These are phyloP conservation scores for Chenopodium album DNA, from an alignment of 148 eudicot genomes.

Conservation along the genomic window DNA sequence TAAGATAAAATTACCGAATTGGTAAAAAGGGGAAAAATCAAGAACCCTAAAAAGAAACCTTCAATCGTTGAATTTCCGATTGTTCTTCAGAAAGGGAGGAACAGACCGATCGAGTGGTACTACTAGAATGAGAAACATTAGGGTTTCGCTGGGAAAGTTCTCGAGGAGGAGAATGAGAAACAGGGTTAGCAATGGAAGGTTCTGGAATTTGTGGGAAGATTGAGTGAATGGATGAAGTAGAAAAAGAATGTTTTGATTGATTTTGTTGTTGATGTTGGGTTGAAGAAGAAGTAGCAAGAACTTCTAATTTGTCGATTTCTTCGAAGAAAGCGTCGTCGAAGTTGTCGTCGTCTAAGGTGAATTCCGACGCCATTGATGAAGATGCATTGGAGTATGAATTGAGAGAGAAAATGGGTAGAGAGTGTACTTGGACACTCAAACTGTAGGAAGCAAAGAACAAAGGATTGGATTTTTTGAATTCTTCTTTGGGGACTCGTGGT, in stretches of 20 bases:
- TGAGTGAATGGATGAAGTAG: conserved; percentile 27
- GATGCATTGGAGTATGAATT: not conserved
- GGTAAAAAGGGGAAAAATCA: not conserved
- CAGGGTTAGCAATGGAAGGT: conserved; percentile 13
- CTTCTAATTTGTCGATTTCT: conserved; percentile 40
- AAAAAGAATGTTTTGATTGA: not conserved
- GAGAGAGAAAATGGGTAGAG: not conserved
- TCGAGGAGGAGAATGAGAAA: conserved; percentile 75
- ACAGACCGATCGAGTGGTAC: conserved; percentile 15
- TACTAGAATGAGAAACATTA: not conserved
- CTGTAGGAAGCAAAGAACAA: no score
- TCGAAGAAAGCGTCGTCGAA: conserved; percentile 42
- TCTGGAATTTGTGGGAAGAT: conserved; percentile 30
- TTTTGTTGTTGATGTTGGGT: conserved; percentile 17
- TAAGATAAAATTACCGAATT: not conserved
- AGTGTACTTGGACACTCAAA: not conserved
- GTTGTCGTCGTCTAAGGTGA: conserved; percentile 52
- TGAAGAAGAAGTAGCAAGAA: conserved; percentile 39
- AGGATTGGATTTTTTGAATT: no score
- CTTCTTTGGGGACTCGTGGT: no score
- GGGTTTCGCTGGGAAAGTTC: conserved; percentile 63
- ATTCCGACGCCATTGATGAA: conserved; percentile 20
- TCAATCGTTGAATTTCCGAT: conserved; percentile 44
- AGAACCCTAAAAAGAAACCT: conserved; percentile 36
- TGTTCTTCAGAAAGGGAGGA: conserved; percentile 30